Evolutionary conservation across 148 eudicot species (phyloP), one percentile per base, ranked within the genome.

Genomic region (Polygonum aviculare): DNA sequence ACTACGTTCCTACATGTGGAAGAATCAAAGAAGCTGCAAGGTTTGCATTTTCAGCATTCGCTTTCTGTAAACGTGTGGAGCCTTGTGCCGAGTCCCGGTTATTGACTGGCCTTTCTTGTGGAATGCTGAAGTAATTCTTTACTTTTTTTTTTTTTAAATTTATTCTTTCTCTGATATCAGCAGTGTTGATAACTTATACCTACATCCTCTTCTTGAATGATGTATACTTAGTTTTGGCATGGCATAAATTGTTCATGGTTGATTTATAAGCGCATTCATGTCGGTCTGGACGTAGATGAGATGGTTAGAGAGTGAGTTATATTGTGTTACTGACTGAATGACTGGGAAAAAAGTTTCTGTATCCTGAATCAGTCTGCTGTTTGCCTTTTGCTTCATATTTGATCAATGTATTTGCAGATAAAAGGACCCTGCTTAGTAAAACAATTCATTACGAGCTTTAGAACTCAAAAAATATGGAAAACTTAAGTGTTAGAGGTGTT

Each of bases 81-180:
- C 70, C 6, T 16, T 57, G 63, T 57, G 63, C 71, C 36, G 9
- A 12, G 16, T 21, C 19, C 69, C 39, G 11, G 12, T 57, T 57
- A 35, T 35, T 7, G 22, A 55, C 62, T 55, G 62, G 7, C 19
- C 31, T 19, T 7, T 21, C 2, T 19, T 18, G 63, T 57, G 31
- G 71, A 31, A 36, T 65, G 40, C 71, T 65, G 19, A 65, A 65
- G 71, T 65, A 65, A 36, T 65, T 65, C 40, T 36, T 35, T 65
- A 9, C 44, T 22, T 18, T 5, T 16, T 14, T 51, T 15, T 50
- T 15, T 44, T 5, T 5, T 50, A 14, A 14, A 44, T 51, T 14
- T 51, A 14, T 51, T 51, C 65, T 26, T 21, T 65, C 36, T 14
- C 69, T 33, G 35, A 63, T 63, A 40, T 26, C 69, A 63, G 35